phyloP scores from a whole-genome alignment of 768 basidiomycete species.

The Kondoa malvinella region DNA sequence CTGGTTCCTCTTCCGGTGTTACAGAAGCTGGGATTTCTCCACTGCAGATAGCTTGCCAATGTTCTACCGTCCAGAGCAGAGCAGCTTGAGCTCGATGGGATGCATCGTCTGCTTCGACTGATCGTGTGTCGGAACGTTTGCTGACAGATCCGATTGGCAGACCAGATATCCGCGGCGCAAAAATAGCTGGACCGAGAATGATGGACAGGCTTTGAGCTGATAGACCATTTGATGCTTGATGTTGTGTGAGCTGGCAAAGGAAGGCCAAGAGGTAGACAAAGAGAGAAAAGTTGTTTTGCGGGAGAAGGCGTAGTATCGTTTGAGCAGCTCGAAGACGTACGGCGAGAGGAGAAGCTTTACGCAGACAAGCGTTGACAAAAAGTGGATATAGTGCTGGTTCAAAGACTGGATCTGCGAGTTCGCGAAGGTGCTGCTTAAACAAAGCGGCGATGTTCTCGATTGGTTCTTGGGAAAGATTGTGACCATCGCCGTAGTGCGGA shows the following conservation, averaged over 20 bases:
- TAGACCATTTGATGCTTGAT: conserved; percentile 38
- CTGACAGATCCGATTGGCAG: not conserved
- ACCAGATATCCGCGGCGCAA: conserved; percentile 24
- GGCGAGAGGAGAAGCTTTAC: conserved; percentile 30
- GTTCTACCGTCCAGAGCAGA: not conserved
- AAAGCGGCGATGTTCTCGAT: conserved; percentile 39
- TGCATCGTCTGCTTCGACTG: not conserved
- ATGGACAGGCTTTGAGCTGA: conserved; percentile 37
- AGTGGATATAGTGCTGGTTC: conserved; percentile 35
- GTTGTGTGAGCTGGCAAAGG: conserved; percentile 41
- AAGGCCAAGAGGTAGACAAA: conserved; percentile 39
- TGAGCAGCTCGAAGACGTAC: conserved; percentile 36
- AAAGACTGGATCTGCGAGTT: conserved; percentile 39
- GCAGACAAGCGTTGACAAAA: conserved; percentile 37
- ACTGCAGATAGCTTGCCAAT: not conserved
- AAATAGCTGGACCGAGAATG: conserved; percentile 37
- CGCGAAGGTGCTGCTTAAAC: conserved; percentile 38
- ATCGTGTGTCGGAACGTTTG: not conserved
- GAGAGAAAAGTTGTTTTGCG: conserved; percentile 34
- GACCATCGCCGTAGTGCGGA: conserved; percentile 27
- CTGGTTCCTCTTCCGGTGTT: not conserved
- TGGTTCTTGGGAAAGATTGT: conserved; percentile 28
- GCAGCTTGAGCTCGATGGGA: not conserved
- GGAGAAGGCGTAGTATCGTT: conserved; percentile 40
- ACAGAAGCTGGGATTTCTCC: not conserved